These are phyloP conservation scores for Ophiostoma ips DNA, from an alignment of 2,329 filamentous ascomycete genomes.

Conservation along the genomic window DNA sequence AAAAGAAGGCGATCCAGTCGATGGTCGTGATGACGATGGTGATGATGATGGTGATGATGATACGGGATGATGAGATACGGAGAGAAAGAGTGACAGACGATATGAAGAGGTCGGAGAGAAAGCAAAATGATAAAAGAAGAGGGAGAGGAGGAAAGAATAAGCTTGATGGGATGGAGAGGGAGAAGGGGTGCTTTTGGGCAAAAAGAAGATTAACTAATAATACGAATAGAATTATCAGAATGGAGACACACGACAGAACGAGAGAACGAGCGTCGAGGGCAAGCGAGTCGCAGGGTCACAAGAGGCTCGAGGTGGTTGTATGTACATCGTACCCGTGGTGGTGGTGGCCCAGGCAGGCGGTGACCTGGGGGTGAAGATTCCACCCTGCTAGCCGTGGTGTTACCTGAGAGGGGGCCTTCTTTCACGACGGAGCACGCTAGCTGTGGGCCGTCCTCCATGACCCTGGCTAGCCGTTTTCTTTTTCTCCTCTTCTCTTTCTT, in stretches of 20 bases:
- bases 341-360: slow-evolving; percentile 10
- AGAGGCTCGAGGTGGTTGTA: neutral
- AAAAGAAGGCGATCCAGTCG: no score
- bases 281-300: slow-evolving; percentile 12
- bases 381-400: neutral
- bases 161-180: slow-evolving; percentile 1
- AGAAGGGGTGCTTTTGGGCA: slow-evolving; percentile 9
- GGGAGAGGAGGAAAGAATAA: slow-evolving; percentile 1
- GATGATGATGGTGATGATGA: neutral
- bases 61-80: neutral
- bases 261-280: neutral
- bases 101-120: neutral
- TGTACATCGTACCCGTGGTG: neutral
- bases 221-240: neutral
- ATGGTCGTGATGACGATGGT: no score
- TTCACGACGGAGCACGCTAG: slow-evolving; percentile 10
- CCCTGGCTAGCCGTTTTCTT: slow-evolving; percentile 1
- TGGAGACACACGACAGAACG: neutral
- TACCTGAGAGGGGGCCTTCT: slow-evolving; percentile 4
- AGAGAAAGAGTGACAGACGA: neutral
- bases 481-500: neutral
- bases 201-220: neutral
- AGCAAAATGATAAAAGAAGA: neutral
- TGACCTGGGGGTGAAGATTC: slow-evolving; percentile 7
- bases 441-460: slow-evolving; percentile 5